Conservation (phyloP, 169 alveolate species). For the Haemoproteus tartakovskyi region DNA sequence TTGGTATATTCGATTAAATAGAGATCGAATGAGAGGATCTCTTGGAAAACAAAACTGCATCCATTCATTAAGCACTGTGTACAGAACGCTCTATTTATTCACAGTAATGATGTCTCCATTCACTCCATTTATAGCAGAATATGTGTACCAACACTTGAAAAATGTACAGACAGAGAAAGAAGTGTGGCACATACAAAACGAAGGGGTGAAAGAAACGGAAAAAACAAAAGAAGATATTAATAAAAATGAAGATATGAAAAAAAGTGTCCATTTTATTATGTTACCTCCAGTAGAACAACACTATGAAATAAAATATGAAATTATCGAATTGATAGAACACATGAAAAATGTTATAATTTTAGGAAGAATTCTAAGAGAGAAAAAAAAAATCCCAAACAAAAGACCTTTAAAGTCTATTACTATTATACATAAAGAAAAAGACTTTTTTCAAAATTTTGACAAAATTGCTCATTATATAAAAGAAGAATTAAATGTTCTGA, state of each 20-base stretch:
- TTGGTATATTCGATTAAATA: constrained; percentile 94
- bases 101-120: constrained; percentile 85
- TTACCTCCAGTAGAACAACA: constrained; percentile 51
- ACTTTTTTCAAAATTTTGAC: constrained; percentile 70
- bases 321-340: constrained; percentile 44
- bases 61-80: constrained; percentile 86
- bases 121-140: constrained; percentile 92
- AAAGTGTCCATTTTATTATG: constrained; percentile 78
- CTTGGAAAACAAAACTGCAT: constrained; percentile 86
- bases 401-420: constrained; percentile 85
- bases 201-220: constrained; percentile 75
- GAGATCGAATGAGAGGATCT: constrained; percentile 97
- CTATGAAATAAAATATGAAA: constrained; percentile 23
- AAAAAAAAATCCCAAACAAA: constrained; percentile 86
- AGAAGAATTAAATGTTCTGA: constrained; percentile 86
- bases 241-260: constrained; percentile 63
- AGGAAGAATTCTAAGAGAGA: constrained; percentile 92
- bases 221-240: no score
- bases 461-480: constrained; percentile 76
- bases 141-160: constrained; percentile 87
- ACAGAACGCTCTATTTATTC: constrained; percentile 87
- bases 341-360: constrained; percentile 74
- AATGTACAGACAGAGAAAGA: constrained; percentile 83
- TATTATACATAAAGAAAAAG: constrained; percentile 73
- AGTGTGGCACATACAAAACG: constrained; percentile 85